Base-by-base conservation (phyloP, 257 asterid species). In the Penstemon eatonii region DNA sequence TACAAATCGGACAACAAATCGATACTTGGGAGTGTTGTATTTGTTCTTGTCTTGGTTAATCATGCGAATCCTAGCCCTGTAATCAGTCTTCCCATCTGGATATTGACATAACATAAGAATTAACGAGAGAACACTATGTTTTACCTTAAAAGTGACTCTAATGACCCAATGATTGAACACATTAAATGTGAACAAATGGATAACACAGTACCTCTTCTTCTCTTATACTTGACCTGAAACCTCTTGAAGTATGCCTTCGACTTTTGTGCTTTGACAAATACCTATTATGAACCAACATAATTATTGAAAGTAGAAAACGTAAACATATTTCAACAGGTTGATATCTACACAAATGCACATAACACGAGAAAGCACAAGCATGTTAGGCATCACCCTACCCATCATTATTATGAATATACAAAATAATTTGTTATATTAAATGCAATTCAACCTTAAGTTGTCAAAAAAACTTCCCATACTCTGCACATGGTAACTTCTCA, bases 11-110 rank as follows among this genome's bases (percentile, higher is more conserved):
- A 86, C 91, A 46, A 86, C 87, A 49, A 84, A 83, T 6, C 96
- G 83, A 36, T 82, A 89, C 77, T 86, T 89, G 3, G 93, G 93
- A 49, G 96, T 88, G 63, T 88, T 86, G 74, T 86, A 86, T 75
- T 88, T 88, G 69, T 88, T 88, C 63, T 82, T 86, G 68, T 89
- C 96, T 68, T 86, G 93, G 60, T 86, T 86, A 76, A 89, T 89
- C 45, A 86, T 80, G 4, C 91, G 86, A 61, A 76, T 84, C 80
- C 93, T 84, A 0, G 96, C 96, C 69, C 93, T 78, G 67, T 86
- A 89, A 60, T 89, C 96, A 3, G 96, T 89, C 83, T 89, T 89
- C 1, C 96, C 93, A 73, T 65, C 93, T 88, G 77, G 65, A 60
- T 0, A 65, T 66, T 71, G 13, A 47, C 42, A 63, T 6, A 3